phyloP scores from a whole-genome alignment of 73 alveolate genomes.

The Urostyla sp. region DNA sequence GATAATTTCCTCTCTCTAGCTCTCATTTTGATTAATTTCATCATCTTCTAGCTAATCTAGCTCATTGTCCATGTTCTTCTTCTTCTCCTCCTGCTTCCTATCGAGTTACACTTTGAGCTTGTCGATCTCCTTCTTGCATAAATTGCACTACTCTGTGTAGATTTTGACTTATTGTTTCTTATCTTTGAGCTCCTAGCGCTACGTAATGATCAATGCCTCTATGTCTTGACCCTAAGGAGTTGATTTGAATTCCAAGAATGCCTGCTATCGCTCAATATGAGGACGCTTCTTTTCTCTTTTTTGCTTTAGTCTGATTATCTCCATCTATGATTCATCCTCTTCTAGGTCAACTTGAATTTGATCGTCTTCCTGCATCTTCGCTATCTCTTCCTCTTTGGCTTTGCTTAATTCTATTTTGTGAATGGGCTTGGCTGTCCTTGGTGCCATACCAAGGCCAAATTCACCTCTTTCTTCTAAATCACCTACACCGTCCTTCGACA shows the following conservation, averaged over 20 bases:
- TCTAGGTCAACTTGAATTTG: conserved; percentile 57
- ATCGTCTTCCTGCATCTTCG: conserved; percentile 63
- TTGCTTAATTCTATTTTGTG: conserved; percentile 61
- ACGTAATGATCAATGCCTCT: conserved; percentile 70
- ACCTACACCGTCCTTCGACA: conserved; percentile 83
- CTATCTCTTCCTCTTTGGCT: conserved; percentile 23
- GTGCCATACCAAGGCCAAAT: conserved; percentile 93
- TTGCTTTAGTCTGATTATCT: conserved; percentile 62
- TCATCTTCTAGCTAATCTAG: conserved; percentile 9
- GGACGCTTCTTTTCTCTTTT: conserved; percentile 52
- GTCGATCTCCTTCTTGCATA: conserved; percentile 71
- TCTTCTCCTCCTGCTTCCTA: conserved; percentile 84
- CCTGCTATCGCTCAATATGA: conserved; percentile 66
- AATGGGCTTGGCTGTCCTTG: conserved; percentile 81
- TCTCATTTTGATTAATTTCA: conserved; percentile 55
- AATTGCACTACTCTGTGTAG: conserved; percentile 54
- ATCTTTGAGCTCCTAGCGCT: conserved; percentile 86
- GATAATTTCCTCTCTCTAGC: conserved; percentile 77
- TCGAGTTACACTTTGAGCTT: conserved; percentile 68
- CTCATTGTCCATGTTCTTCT: conserved; percentile 66
- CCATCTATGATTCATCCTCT: conserved; percentile 45
- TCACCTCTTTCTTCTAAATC: conserved; percentile 84
- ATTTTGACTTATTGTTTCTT: conserved; percentile 75
- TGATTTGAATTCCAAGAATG: conserved; percentile 83
- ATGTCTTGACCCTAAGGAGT: conserved; percentile 84